Conservation (phyloP, 1,284 basidiomycete genomes). For the Neolentinus lepideus region DNA sequence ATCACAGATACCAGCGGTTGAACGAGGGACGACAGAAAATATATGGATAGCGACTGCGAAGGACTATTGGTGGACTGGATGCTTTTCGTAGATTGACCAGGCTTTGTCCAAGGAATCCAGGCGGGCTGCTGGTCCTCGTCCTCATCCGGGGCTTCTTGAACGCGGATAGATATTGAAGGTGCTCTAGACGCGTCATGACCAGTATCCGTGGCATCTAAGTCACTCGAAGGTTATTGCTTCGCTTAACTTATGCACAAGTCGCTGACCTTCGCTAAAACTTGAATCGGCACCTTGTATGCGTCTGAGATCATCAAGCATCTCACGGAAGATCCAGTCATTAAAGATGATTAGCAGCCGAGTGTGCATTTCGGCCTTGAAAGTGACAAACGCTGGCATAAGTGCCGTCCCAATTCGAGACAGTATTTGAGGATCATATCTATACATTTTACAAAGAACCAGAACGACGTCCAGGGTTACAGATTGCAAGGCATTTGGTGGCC, state of each 20-base stretch:
- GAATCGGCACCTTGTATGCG: slow-evolving; percentile 26
- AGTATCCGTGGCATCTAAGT: neutral
- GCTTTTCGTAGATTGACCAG: neutral
- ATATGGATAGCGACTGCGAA: slow-evolving; percentile 44
- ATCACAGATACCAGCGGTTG: slow-evolving; percentile 52
- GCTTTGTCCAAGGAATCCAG: slow-evolving; percentile 23
- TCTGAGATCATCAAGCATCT: slow-evolving; percentile 39
- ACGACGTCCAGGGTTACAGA: slow-evolving; percentile 55
- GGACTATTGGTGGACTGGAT: slow-evolving; percentile 21
- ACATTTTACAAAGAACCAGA: slow-evolving; percentile 46
- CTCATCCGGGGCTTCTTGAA: slow-evolving; percentile 43
- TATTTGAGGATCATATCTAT: slow-evolving; percentile 42
- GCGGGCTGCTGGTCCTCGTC: neutral
- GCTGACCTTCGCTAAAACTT: slow-evolving; percentile 8
- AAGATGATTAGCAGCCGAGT: slow-evolving; percentile 54
- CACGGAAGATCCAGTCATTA: slow-evolving; percentile 47
- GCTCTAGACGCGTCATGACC: slow-evolving; percentile 11
- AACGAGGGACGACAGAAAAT: slow-evolving; percentile 52
- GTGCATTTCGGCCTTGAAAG: slow-evolving; percentile 54
- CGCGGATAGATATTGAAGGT: slow-evolving; percentile 52
- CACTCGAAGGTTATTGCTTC: neutral
- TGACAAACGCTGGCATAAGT: slow-evolving; percentile 60
- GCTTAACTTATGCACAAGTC: neutral
- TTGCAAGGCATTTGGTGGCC: slow-evolving; percentile 63
- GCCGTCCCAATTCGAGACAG: slow-evolving; percentile 54